Conservation (phyloP, 768 basidiomycete species). For the Lenzites betulinus region DNA sequence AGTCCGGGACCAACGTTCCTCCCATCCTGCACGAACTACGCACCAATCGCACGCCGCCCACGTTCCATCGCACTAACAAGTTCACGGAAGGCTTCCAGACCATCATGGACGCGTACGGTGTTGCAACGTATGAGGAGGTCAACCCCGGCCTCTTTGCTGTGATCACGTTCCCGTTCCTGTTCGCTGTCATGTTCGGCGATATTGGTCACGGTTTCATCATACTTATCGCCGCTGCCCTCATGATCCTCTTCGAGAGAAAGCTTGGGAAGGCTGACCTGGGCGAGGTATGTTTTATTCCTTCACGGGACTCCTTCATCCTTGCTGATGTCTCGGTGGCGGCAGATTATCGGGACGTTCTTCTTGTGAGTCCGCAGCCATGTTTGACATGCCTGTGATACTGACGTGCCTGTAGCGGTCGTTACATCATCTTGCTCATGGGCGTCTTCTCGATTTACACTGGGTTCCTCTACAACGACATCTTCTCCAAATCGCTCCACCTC, state of each 20-base stretch:
- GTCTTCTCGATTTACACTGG: conserved; percentile 95
- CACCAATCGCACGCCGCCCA: conserved; percentile 91
- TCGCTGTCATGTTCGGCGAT: conserved; percentile 99
- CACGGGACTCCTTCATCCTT: background rate
- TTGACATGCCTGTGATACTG: conserved; percentile 24
- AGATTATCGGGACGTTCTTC: conserved; percentile 91
- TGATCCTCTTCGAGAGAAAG: conserved; percentile 87
- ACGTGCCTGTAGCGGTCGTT: conserved; percentile 72
- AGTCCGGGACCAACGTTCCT: conserved; percentile 88
- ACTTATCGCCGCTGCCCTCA: conserved; percentile 70
- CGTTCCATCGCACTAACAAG: conserved; percentile 92
- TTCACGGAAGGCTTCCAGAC: conserved; percentile 97
- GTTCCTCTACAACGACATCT: conserved; percentile 98
- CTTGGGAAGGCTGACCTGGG: conserved; percentile 72
- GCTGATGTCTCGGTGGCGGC: conserved; percentile 9
- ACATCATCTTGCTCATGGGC: conserved; percentile 99
- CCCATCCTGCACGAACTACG: conserved; percentile 90
- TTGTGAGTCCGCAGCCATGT: conserved; percentile 59
- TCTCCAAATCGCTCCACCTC: conserved; percentile 88
- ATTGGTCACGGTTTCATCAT: conserved; percentile 94
- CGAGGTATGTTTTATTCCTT: conserved; percentile 51
- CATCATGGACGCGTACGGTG: conserved; percentile 98
- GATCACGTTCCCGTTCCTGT: conserved; percentile 96
- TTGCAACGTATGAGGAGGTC: conserved; percentile 92
- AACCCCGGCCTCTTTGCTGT: conserved; percentile 94